phyloP scores from a whole-genome alignment of 139 green algal species.

The Chlorella sp. region DNA sequence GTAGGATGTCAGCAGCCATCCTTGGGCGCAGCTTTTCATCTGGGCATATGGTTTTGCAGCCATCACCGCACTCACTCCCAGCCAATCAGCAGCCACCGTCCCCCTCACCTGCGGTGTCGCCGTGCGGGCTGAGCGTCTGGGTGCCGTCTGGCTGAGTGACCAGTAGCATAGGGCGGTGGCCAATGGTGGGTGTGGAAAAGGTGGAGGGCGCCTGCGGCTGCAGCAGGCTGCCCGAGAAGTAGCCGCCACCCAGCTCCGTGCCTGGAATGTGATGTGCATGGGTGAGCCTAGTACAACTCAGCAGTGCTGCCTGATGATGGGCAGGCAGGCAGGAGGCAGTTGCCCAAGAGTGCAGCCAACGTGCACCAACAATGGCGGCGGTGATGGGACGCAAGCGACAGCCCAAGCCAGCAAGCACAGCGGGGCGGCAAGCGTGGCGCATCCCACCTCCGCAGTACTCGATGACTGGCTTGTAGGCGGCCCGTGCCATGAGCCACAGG shows the following conservation, averaged over 20 bases:
- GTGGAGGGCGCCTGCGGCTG: constrained; percentile 77
- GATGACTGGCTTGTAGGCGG: constrained; percentile 84
- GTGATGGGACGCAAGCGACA: too few species aligned
- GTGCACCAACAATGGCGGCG: too few species aligned
- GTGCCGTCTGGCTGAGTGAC: background rate
- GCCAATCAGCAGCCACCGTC: too few species aligned
- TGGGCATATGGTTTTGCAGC: too few species aligned
- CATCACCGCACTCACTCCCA: too few species aligned
- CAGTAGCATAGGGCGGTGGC: constrained; percentile 60
- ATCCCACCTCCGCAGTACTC: constrained; percentile 89
- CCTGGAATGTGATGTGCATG: too few species aligned
- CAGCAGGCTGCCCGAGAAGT: constrained; percentile 76
- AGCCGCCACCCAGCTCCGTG: constrained; percentile 94
- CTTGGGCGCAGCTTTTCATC: too few species aligned
- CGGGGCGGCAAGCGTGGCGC: too few species aligned
- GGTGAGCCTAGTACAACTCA: background rate
- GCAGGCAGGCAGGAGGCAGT: too few species aligned
- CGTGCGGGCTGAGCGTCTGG: constrained; percentile 8
- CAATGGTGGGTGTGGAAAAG: constrained; percentile 78
- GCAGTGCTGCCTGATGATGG: too few species aligned
- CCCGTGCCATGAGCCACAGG: constrained; percentile 70
- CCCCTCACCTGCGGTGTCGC: constrained; percentile 8
- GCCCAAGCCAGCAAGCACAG: too few species aligned
- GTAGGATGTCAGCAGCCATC: too few species aligned
- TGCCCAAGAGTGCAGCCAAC: background rate